These are phyloP conservation scores for Verticillium zaregamsianum DNA, from an alignment of 2,329 filamentous ascomycete species.

Conservation along the genomic window DNA sequence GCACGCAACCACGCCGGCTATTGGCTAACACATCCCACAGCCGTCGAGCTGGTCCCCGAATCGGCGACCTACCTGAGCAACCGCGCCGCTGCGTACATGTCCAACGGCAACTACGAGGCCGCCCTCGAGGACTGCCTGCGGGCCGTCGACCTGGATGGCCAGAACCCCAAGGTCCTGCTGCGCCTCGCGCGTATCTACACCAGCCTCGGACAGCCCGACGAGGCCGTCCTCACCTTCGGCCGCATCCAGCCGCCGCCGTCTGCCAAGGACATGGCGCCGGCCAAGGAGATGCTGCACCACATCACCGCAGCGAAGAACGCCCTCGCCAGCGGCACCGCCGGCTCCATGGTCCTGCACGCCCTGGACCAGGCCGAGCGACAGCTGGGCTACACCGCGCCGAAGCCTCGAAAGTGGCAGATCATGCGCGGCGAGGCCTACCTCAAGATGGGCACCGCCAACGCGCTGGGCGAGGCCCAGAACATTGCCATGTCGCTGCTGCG, in stretches of 20 bases:
- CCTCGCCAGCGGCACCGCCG: conserved; percentile 68
- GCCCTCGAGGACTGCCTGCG: conserved; percentile 84
- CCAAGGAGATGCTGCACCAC: conserved; percentile 80
- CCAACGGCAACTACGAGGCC: conserved; percentile 70
- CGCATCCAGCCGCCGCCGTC: conserved; percentile 77
- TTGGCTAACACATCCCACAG: conserved; percentile 39
- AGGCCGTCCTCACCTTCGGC: conserved; percentile 78
- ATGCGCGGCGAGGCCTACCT: conserved; percentile 89
- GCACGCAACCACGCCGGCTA: too few species aligned
- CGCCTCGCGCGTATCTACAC: conserved; percentile 88
- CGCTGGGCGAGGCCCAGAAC: conserved; percentile 86
- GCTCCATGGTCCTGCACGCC: conserved; percentile 88
- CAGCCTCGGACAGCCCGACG: conserved; percentile 77
- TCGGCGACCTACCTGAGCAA: conserved; percentile 92
- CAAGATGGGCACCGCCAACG: conserved; percentile 87
- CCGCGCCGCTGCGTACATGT: conserved; percentile 91
- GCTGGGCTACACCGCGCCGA: conserved; percentile 69
- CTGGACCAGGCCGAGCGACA: conserved; percentile 85
- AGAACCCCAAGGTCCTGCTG: conserved; percentile 83
- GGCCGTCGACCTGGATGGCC: conserved; percentile 77
- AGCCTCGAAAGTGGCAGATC: conserved; percentile 89
- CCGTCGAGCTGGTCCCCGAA: conserved; percentile 79
- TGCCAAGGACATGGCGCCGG: conserved; percentile 79
- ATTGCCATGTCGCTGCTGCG: conserved; percentile 85
- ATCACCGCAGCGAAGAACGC: conserved; percentile 76